Conservation (phyloP, 2,329 filamentous ascomycete genomes). For the Celoporthe dispersa region DNA sequence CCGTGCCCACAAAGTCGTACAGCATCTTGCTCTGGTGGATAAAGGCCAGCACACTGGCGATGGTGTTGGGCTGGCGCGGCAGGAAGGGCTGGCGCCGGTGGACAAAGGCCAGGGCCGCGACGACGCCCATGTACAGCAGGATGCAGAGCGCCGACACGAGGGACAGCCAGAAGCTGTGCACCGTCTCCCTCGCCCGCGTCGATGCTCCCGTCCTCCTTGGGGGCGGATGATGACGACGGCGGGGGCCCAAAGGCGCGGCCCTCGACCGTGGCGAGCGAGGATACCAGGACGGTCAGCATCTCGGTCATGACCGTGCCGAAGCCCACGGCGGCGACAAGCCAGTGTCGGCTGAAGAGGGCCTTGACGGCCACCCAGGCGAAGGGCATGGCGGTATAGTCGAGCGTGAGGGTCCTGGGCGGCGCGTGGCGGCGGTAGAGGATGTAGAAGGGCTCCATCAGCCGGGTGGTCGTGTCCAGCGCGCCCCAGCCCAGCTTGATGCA, state of each 20-base stretch:
- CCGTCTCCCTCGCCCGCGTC: constrained; percentile 64
- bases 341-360: constrained; percentile 66
- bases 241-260: constrained; percentile 61
- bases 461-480: constrained; percentile 69
- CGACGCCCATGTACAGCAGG: constrained; percentile 65
- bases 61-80: constrained; percentile 78
- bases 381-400: constrained; percentile 75
- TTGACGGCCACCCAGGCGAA: constrained; percentile 67
- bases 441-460: constrained; percentile 77
- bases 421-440: constrained; percentile 70
- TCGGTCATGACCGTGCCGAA: constrained; percentile 75
- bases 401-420: constrained; percentile 65
- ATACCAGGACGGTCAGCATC: constrained; percentile 70
- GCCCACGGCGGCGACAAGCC: constrained; percentile 69
- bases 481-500: constrained; percentile 71
- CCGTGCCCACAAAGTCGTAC: constrained; percentile 73
- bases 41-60: constrained; percentile 75
- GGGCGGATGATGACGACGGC: not conserved
- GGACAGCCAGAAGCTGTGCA: constrained; percentile 68
- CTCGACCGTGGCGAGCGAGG: constrained; percentile 67
- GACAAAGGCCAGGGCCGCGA: constrained; percentile 63
- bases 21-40: constrained; percentile 84
- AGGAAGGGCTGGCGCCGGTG: constrained; percentile 72
- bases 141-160: constrained; percentile 66
- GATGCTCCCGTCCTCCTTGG: constrained; percentile 36